Evolutionary conservation across 805 yeast genomes (phyloP), one percentile per base, ranked within the genome.

Genomic region (Torulaspora delbrueckii): DNA sequence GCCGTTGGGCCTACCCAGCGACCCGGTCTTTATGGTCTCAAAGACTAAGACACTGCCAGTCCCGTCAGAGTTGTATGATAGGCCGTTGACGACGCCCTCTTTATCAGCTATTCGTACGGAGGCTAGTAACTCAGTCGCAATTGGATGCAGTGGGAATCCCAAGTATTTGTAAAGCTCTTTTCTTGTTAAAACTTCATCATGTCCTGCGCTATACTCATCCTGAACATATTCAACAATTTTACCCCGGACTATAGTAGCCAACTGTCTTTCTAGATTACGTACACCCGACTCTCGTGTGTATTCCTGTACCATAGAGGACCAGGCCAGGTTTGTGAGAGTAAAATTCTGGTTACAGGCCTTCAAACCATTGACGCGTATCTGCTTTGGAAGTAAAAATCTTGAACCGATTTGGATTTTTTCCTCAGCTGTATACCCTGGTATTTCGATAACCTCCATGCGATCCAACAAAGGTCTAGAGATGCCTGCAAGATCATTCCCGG

Each of bases 211-310:
- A 34, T 51, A 9, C 5, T 31, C 48, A 13, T 53, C 42, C 18
- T 57, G 58, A 24, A 65, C 61, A 56, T 69, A 78, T 58, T 84
- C 89, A 37, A 86, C 88, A 0, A 96, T 95, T 58, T 85, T 85
- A 49, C 78, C 82, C 42, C 97, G 75, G 57, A 95, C 88, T 24
- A 89, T 72, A 0, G 86, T 73, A 0, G 89, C 89, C 43, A 89
- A 70, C 46, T 75, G 73, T 36, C 96, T 73, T 57, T 88, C 96
- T 49, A 89, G 71, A 48, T 77, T 80, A 55, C 96, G 75, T 14
- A 88, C 95, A 3, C 96, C 96, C 0, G 95, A 79, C 63, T 88
- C 96, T 43, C 90, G 71, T 0, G 95, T 84, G 60, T 87, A 88
- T 51, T 75, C 77, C 2, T 79, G 69, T 22, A 87, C 83, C 39